phyloP scores from a whole-genome alignment of 2,329 filamentous ascomycete genomes.

The Dryadomyces quercus-mongolicae region DNA sequence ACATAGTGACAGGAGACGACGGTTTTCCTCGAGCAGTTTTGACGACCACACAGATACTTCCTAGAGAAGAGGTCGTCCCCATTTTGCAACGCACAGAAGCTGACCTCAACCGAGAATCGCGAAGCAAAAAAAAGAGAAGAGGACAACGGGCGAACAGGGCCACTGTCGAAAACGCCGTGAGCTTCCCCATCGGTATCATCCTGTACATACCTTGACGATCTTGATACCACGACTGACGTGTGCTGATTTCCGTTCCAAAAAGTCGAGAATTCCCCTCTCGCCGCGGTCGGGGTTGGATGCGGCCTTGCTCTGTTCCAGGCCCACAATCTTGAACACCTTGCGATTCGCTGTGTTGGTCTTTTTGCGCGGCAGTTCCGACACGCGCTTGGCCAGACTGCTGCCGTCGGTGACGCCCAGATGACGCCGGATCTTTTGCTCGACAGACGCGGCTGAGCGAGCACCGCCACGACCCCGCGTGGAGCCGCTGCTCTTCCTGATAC shows the following conservation, averaged over 20 bases:
- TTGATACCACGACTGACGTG: constrained; percentile 44
- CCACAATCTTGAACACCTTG: constrained; percentile 38
- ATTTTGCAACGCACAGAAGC: background rate
- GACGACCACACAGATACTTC: background rate
- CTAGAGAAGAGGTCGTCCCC: background rate
- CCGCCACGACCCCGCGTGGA: constrained; percentile 5
- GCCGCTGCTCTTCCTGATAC: constrained; percentile 1
- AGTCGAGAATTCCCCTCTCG: constrained; percentile 49
- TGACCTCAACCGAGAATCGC: background rate
- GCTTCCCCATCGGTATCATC: background rate
- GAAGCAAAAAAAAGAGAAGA: background rate
- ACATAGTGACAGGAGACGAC: background rate
- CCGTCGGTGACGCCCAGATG: constrained; percentile 19
- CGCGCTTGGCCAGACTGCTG: constrained; percentile 14
- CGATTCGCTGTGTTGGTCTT: constrained; percentile 17
- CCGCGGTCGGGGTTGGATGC: constrained; percentile 55
- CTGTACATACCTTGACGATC: constrained; percentile 66
- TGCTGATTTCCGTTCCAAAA: constrained; percentile 59
- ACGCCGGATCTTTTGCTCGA: constrained; percentile 13
- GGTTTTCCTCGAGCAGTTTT: constrained; percentile 2
- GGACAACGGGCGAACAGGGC: constrained; percentile 1
- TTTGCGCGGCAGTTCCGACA: constrained; percentile 12
- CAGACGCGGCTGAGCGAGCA: background rate
- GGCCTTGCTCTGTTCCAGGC: constrained; percentile 58
- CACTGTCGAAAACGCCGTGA: constrained; percentile 1